phyloP scores from a whole-genome alignment of 805 yeast species.

The Starmera quercuum region DNA sequence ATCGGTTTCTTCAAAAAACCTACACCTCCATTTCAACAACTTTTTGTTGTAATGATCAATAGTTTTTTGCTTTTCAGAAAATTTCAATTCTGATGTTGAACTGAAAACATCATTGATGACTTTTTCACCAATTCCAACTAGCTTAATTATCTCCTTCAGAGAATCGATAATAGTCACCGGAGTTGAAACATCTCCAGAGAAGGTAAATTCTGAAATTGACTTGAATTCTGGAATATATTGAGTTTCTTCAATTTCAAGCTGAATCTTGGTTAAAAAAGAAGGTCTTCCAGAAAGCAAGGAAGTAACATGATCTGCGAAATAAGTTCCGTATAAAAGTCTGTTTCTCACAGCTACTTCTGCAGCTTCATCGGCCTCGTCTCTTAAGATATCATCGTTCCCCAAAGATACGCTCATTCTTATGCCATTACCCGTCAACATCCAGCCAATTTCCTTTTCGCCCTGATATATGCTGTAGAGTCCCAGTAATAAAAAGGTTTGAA shows the following conservation, averaged over 20 bases:
- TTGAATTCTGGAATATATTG: not conserved
- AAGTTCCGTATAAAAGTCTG: not conserved
- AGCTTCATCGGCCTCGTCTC: too few species aligned
- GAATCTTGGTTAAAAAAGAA: not conserved
- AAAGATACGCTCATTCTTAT: not conserved
- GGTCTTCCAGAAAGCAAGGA: not conserved
- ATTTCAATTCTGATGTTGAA: not conserved
- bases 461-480: not conserved
- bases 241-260: not conserved
- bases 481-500: not conserved
- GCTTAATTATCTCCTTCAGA: not conserved
- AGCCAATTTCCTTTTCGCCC: not conserved
- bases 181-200: not conserved
- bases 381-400: not conserved
- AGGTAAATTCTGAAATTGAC: not conserved
- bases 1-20: not conserved
- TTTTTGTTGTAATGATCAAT: too few species aligned
- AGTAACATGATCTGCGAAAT: not conserved
- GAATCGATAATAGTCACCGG: not conserved
- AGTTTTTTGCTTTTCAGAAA: not conserved
- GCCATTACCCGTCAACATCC: not conserved
- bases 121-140: not conserved
- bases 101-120: not conserved
- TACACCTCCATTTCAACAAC: not conserved
- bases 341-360: not conserved